Evolutionary conservation across 1,284 basidiomycete genomes (phyloP), one percentile per base, ranked within the genome.

Genomic region (Ustilago cynodontis): DNA sequence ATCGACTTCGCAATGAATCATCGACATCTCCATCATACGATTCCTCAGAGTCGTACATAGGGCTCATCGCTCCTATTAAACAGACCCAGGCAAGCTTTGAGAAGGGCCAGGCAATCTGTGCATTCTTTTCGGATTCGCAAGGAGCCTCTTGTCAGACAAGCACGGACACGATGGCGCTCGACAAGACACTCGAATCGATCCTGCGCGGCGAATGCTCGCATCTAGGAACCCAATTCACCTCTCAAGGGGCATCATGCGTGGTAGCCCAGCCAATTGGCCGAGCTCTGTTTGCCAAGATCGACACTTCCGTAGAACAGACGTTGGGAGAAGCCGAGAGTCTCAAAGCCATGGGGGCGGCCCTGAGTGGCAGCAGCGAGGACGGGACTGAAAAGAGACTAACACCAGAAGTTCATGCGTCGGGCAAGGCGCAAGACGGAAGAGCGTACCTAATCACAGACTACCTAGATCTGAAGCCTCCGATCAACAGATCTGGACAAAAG

Each of bases 361-460:
- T 66, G 18, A 39, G 37, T 26, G 26, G 16, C 18, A 24, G 33
- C 5, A 29, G 28, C 6, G 29, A 29, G 29, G 51, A 11, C 18
- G 31, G 41, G 14, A n/a, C 3, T 1, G 41, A 43, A 1, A 24
- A 31, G 43, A 64, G 31, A 16, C 51, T 75, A 14, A 59, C 59
- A 18, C 68, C 72, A 13, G 49, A 67, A 39, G 64, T 75, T 29
- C 64, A 75, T 54, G 63, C 72, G 6, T 64, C 51, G 18, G 72
- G 72, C 0, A 57, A 67, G 22, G 18, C 56, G 7, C n/a, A 50
- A 1, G 67, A 65, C 35, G 57, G 64, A 13, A 41, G 63, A 55
- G 72, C 68, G 2, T 75, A 71, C 28, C 50, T 75, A 35, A 49
- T 75, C 31, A 67, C 68, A 11, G 72, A 75, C 37, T 75, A 69